Conservation (phyloP, 495 filamentous ascomycete genomes). For the Talaromyces trachyspermus region DNA sequence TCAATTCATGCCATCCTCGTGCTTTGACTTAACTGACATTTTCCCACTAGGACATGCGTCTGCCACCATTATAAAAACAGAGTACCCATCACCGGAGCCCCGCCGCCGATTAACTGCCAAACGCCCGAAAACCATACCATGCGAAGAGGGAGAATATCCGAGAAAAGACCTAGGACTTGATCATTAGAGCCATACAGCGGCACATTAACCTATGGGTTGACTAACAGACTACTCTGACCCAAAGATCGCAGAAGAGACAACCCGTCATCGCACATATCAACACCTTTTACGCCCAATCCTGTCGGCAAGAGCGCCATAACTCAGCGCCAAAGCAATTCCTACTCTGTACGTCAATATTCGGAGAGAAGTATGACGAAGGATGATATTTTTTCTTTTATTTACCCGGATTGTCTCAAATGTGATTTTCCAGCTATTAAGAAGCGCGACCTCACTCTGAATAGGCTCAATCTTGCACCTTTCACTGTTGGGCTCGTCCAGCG, state of each 20-base stretch:
- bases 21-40: neutral
- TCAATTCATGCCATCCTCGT: neutral
- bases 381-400: too few relatives aligned
- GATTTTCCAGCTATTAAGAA: neutral
- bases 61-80: neutral
- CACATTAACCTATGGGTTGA: too few relatives aligned
- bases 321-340: too few relatives aligned
- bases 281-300: neutral
- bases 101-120: neutral
- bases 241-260: neutral
- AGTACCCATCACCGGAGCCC: neutral
- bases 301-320: neutral
- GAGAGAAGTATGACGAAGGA: too few relatives aligned
- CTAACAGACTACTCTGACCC: neutral
- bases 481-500: neutral
- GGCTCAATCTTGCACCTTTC: neutral
- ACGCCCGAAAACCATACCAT: neutral
- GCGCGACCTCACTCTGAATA: neutral
- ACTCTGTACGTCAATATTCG: too few relatives aligned
- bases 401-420: neutral
- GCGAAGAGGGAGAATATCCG: neutral
- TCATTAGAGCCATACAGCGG: too few relatives aligned
- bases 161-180: neutral
- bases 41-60: neutral
- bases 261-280: neutral